These are phyloP conservation scores for Parmelia sp. DNA, from an alignment of 495 filamentous ascomycete genomes.

Conservation along the genomic window DNA sequence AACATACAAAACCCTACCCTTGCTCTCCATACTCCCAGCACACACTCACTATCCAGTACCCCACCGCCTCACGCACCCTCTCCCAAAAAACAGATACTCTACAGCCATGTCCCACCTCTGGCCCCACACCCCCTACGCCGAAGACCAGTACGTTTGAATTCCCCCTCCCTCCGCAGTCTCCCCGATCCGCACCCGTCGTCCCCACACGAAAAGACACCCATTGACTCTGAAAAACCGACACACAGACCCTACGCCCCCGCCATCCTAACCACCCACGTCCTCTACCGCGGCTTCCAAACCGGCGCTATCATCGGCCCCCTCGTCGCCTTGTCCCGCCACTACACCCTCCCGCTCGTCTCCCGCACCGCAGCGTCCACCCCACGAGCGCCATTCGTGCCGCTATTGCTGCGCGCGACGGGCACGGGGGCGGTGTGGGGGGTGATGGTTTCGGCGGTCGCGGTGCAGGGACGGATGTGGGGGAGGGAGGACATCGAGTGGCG, in stretches of 20 bases:
- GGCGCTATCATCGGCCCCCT: constrained; percentile 41
- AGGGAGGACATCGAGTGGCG: constrained; percentile 56
- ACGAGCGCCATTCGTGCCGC: constrained; percentile 13
- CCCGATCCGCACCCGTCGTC: too few relatives aligned
- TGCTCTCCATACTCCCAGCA: too few relatives aligned
- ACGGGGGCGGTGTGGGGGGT: constrained; percentile 27
- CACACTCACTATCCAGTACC: too few relatives aligned
- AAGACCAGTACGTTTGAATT: too few relatives aligned
- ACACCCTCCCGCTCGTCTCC: constrained; percentile 14
- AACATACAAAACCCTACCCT: not conserved
- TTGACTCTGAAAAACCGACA: too few relatives aligned
- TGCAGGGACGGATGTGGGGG: constrained; percentile 46
- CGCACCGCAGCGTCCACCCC: constrained; percentile 13
- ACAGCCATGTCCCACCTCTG: constrained; percentile 43
- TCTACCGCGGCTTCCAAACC: constrained; percentile 46
- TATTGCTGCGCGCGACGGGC: constrained; percentile 36
- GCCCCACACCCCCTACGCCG: constrained; percentile 49
- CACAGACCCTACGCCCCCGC: constrained; percentile 39
- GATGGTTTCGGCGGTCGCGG: constrained; percentile 30
- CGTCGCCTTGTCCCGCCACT: constrained; percentile 23
- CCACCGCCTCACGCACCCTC: too few relatives aligned
- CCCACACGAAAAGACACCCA: too few relatives aligned
- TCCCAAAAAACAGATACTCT: too few relatives aligned
- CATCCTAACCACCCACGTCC: constrained; percentile 52
- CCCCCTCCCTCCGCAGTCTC: too few relatives aligned